Conservation (phyloP, 768 basidiomycete genomes). For the Suillus tomentosus region DNA sequence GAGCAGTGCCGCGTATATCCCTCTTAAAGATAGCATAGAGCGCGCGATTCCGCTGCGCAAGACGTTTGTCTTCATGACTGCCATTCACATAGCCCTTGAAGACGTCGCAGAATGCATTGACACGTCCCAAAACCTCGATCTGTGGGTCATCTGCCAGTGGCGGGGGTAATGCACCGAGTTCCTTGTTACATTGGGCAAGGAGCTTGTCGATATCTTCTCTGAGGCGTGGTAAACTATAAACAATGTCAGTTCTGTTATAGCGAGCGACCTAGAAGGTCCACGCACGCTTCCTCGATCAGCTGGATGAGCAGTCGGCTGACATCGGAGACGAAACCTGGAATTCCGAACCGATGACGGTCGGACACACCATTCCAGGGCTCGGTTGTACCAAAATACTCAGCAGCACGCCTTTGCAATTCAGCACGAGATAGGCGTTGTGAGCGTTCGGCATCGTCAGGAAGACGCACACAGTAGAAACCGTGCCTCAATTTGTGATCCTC, state of each 20-base stretch:
- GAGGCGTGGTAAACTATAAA: conserved; percentile 33
- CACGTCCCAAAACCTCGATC: conserved; percentile 36
- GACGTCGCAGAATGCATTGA: conserved; percentile 36
- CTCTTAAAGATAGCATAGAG: conserved; percentile 33
- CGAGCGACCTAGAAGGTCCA: neutral
- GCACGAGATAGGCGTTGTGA: conserved; percentile 28
- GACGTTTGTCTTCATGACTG: conserved; percentile 20
- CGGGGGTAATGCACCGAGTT: conserved; percentile 32
- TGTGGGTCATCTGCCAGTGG: conserved; percentile 37
- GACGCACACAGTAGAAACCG: conserved; percentile 47
- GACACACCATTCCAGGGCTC: conserved; percentile 38
- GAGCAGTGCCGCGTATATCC: conserved; percentile 35
- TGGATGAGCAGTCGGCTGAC: conserved; percentile 39
- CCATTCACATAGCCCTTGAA: conserved; percentile 34
- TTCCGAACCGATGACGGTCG: conserved; percentile 37
- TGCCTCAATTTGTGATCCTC: conserved; percentile 37
- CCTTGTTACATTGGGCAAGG: conserved; percentile 28
- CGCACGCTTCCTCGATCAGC: conserved; percentile 36
- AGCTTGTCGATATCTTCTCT: conserved; percentile 26
- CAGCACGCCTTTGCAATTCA: conserved; percentile 38
- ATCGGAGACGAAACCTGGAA: conserved; percentile 33
- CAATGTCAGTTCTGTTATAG: neutral
- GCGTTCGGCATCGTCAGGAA: conserved; percentile 42
- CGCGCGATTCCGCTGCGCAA: conserved; percentile 36
- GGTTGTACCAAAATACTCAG: conserved; percentile 35